These are phyloP conservation scores for Entoloma clypeatum DNA, from an alignment of 1,284 basidiomycete species.

Conservation along the genomic window DNA sequence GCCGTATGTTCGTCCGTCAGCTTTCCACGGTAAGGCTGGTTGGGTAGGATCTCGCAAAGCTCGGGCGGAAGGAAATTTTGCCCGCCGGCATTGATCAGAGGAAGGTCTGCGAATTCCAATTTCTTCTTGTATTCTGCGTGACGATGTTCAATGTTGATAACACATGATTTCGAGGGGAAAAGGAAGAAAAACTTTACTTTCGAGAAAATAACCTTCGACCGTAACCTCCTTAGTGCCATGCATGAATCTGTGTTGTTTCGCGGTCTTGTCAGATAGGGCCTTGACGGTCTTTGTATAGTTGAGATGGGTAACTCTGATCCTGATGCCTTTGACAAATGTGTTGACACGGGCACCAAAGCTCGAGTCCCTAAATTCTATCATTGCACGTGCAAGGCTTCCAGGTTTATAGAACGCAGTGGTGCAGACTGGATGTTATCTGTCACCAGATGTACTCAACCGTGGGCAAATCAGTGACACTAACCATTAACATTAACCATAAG, in stretches of 20 bases:
- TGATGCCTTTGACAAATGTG: conserved; percentile 56
- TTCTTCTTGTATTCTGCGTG: conserved; percentile 52
- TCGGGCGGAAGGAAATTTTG: conserved; percentile 62
- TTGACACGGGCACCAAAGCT: conserved; percentile 48
- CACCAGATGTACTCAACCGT: conserved; percentile 1
- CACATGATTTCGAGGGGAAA: conserved; percentile 6
- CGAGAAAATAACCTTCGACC: conserved; percentile 67
- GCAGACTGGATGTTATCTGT: conserved; percentile 40
- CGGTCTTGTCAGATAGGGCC: conserved; percentile 40
- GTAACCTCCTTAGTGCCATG: conserved; percentile 50
- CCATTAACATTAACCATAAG: conserved; percentile 78
- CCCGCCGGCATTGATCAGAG: conserved; percentile 61
- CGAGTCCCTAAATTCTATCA: conserved; percentile 47
- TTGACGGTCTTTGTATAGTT: conserved; percentile 61
- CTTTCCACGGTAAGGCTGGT: conserved; percentile 69
- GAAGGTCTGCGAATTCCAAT: conserved; percentile 48
- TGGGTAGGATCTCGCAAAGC: conserved; percentile 64
- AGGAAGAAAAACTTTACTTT: conserved; percentile 43
- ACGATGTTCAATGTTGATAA: conserved; percentile 5
- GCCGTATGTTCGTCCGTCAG: conserved; percentile 65
- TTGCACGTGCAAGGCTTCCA: conserved; percentile 56
- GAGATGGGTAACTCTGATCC: conserved; percentile 55
- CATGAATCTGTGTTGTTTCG: conserved; percentile 53
- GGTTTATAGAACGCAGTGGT: conserved; percentile 72
- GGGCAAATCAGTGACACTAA: conserved; percentile 18